phyloP scores from a whole-genome alignment of 805 yeast genomes.

The Yueomyces sp. region DNA sequence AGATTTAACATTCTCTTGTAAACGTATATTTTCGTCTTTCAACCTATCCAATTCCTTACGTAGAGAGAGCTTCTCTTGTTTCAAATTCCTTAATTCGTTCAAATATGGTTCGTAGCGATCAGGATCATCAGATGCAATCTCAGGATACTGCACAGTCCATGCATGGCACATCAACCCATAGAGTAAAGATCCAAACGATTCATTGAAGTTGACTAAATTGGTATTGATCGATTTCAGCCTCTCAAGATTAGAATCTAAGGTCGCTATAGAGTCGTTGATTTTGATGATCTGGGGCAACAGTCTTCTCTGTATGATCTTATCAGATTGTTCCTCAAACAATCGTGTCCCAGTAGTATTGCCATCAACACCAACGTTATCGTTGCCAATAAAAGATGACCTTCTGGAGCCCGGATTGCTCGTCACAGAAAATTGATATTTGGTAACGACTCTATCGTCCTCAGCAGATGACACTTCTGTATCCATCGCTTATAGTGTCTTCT shows the following conservation, averaged over 20 bases:
- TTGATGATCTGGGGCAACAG: conserved; percentile 30
- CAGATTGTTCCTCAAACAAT: conserved; percentile 2
- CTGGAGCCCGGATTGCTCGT: conserved; percentile 25
- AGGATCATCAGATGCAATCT: conserved; percentile 9
- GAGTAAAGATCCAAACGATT: conserved; percentile 60
- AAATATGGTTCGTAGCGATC: conserved; percentile 15
- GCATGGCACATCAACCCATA: conserved; percentile 78
- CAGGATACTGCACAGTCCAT: conserved; percentile 67
- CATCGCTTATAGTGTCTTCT: too few species aligned
- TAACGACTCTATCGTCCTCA: conserved; percentile 5
- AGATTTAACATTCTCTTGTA: not conserved
- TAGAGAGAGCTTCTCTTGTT: conserved; percentile 7
- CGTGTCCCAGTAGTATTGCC: conserved; percentile 2
- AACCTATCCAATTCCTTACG: not conserved
- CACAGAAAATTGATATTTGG: conserved; percentile 29
- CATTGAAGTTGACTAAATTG: conserved; percentile 54
- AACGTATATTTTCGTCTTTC: not conserved
- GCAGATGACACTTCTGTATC: too few species aligned
- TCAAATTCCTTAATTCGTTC: conserved; percentile 9
- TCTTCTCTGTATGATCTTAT: conserved; percentile 21
- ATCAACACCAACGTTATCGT: conserved; percentile 2
- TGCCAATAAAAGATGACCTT: conserved; percentile 18
- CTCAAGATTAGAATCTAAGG: conserved; percentile 46
- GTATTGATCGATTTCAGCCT: conserved; percentile 47
- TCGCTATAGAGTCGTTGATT: conserved; percentile 36